phyloP scores from a whole-genome alignment of 305 asterid genomes.

The Striga hermonthica region DNA sequence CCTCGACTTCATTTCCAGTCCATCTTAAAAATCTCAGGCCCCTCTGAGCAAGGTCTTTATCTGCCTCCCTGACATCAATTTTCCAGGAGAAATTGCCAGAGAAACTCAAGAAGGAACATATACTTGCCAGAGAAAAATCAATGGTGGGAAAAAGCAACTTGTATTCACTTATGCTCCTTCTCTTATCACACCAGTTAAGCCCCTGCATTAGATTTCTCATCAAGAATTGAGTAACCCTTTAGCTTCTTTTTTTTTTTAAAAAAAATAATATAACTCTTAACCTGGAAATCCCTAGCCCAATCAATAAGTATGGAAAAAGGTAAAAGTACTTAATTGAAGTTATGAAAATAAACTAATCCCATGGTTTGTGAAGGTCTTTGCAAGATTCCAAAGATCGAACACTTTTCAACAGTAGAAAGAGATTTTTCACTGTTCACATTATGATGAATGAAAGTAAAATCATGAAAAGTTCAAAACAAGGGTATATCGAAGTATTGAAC shows the following conservation, averaged over 20 bases:
- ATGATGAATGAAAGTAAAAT: neutral
- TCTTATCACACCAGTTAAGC: slow-evolving; percentile 92
- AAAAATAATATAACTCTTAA: too few relatives aligned
- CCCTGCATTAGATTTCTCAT: slow-evolving; percentile 51
- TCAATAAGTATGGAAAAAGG: too few relatives aligned
- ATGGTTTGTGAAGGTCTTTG: too few relatives aligned
- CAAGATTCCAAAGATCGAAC: too few relatives aligned
- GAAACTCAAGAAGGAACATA: slow-evolving; percentile 7
- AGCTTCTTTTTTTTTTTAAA: too few relatives aligned
- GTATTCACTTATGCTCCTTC: slow-evolving; percentile 79
- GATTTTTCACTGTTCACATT: too few relatives aligned
- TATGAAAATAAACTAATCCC: too few relatives aligned
- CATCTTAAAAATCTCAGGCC: slow-evolving; percentile 70
- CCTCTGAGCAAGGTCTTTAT: slow-evolving; percentile 65
- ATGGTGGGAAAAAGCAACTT: slow-evolving; percentile 71
- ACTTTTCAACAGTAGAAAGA: too few relatives aligned
- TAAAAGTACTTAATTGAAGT: too few relatives aligned
- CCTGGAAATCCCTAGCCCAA: too few relatives aligned
- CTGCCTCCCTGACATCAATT: slow-evolving; percentile 56
- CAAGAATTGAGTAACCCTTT: neutral
- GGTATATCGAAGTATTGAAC: neutral
- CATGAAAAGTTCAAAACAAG: slow-evolving; percentile 13
- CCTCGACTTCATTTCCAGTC: too few relatives aligned
- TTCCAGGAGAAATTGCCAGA: slow-evolving; percentile 65
- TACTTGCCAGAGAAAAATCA: slow-evolving; percentile 88